Evolutionary conservation across 179 eudicot species (phyloP), one percentile per base, ranked within the genome.

Genomic region (Spinacia oleracea): DNA sequence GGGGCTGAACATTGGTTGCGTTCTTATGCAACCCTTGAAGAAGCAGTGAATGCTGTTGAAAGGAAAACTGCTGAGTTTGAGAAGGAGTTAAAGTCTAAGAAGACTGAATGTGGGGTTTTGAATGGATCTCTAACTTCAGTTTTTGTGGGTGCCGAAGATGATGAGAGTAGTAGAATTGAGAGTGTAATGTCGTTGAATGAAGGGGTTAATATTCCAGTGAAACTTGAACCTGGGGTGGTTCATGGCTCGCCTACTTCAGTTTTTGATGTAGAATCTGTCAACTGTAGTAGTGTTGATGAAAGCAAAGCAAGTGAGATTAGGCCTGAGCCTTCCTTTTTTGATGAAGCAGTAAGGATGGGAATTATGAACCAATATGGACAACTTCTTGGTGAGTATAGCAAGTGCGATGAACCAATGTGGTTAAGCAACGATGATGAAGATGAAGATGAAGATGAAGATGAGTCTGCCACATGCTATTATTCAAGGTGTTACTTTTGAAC

Each of bases 41-140:
- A 84, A 74, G 85, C 84, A 29, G 50, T 50, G 18, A 38, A 32
- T n/a, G 79, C 78, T 1, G 68, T 58, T 32, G 65, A 81, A 12
- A 59, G 53, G 50, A 79, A 69, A 32, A 65, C 3, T 80, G 71
- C 75, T 2, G 74, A 66, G 70, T 72, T 81, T 56, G 71, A 81
- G 0, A 16, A 70, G 40, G 59, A 7, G 27, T 70, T 42, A 0
- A 35, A 58, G 16, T 45, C 50, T 72, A 38, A 1, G 51, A 66
- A 60, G 45, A n/a, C 31, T 20, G 70, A 67, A 50, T 35, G 48
- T 31, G 31, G 66, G 21, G 16, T 11, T 59, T 21, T 53, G 27
- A 20, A 71, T 65, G 64, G 73, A 23, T 84, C 84, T 75, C 84
- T 81, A 15, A 78, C 80, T 18, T 78, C 87, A 35, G 74, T 78